A percentile compares a stretch with the other conserved stretches of the same genome.
These are phyloP conservation scores for Colletotrichum sansevieriae DNA, from an alignment of 2,329 filamentous ascomycete species.

Conservation along the genomic window DNA sequence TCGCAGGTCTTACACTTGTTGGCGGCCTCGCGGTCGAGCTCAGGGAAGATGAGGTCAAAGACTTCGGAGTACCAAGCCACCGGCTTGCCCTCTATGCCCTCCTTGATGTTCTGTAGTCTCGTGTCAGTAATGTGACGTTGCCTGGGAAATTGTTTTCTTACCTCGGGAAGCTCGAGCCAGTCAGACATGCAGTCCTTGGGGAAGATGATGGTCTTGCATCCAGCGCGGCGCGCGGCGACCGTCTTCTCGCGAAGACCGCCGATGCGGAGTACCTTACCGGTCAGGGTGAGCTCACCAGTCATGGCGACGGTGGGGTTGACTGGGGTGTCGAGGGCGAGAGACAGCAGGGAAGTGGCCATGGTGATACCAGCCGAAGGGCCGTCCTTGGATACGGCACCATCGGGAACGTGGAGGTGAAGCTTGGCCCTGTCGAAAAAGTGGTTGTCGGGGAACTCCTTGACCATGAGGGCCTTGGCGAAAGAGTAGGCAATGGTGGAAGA, in stretches of 20 bases:
- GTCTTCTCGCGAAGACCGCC: conserved; percentile 97
- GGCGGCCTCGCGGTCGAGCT: conserved; percentile 79
- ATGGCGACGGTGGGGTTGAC: conserved; percentile 92
- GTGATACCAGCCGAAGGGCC: conserved; percentile 94
- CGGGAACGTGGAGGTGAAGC: conserved; percentile 95
- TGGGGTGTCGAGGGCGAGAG: conserved; percentile 82
- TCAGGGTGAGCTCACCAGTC: conserved; percentile 97
- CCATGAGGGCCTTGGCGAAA: conserved; percentile 91
- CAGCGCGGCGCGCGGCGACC: conserved; percentile 91
- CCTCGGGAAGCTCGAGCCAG: conserved; percentile 96
- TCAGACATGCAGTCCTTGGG: conserved; percentile 95
- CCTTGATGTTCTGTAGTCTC: conserved; percentile 88
- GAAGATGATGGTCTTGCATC: conserved; percentile 94
- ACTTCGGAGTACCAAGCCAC: conserved; percentile 96
- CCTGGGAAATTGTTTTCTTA: conserved; percentile 63
- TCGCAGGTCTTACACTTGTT: conserved; percentile 78
- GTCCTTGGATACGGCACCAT: conserved; percentile 96
- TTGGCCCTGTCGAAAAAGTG: conserved; percentile 96
- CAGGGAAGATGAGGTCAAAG: conserved; percentile 89
- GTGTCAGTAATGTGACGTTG: conserved; percentile 13
- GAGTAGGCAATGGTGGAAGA: conserved; percentile 96
- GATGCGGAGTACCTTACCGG: conserved; percentile 95
- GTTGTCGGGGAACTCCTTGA: conserved; percentile 87
- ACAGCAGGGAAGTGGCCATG: conserved; percentile 95
- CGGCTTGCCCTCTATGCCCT: conserved; percentile 91